Evolutionary conservation across 208 protist genomes (phyloP), one percentile per base, ranked within the genome.

Genomic region (Leishmania aethiopica): DNA sequence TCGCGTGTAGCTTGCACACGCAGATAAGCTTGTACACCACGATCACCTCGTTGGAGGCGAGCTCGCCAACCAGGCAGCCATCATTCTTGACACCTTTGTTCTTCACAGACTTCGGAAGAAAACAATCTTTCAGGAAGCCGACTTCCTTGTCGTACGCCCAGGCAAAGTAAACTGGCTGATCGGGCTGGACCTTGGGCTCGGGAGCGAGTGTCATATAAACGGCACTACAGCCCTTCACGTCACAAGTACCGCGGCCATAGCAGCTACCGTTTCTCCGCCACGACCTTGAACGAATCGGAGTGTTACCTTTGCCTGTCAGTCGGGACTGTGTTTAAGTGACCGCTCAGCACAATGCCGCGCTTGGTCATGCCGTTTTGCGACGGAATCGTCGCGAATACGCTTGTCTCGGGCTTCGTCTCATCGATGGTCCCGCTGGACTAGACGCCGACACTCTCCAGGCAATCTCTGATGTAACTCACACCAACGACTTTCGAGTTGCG

Each of bases 221-320:
- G 1, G 86, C 87, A 57, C 92, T 86, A 70, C 92, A 92, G 19
- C 86, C 87, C 80, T 92, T 95, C 86, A 90, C 90, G 70, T 94
- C 89, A 70, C 86, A 90, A 40, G 90, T 91, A 69, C 90, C 86
- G 40, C 90, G 80, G n/a, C 87, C 86, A 77, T 88, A 93, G 22
- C 90, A 83, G 32, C 72, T 13, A 71, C 22, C 83, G 86, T 3
- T 78, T 85, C n/a, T 85, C 85, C 32, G 83, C 79, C 10, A 83
- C 84, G 10, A 88, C 62, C 59, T 81, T 81, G 40, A 91, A 90
- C 17, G 89, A 85, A 59, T 92, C 83, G 25, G 72, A 90, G 76
- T 90, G 78, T 87, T 89, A 91, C 81, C 84, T 83, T 74, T 94
- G 89, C 49, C 89, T 85, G 57, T 93, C 89, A 60, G 90, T 86